These are phyloP conservation scores for Lachnellula hyalina DNA, from an alignment of 2,329 filamentous ascomycete species.

Conservation along the genomic window DNA sequence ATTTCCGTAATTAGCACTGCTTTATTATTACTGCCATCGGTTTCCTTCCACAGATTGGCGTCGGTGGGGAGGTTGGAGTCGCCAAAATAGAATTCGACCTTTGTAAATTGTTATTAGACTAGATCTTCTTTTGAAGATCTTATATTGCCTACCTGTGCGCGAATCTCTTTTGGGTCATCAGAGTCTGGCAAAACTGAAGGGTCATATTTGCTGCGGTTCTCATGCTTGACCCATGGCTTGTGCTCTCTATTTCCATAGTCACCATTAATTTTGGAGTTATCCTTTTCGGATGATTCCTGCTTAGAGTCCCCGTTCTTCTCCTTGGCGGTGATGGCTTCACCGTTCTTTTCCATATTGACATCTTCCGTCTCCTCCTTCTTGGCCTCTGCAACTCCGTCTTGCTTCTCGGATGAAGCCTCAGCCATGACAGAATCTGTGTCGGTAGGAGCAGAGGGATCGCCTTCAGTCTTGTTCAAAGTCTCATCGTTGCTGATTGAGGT, in stretches of 20 bases:
- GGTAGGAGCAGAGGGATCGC: slow-evolving; percentile 10
- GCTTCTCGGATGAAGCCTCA: slow-evolving; percentile 14
- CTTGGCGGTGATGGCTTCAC: neutral
- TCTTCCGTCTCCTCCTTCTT: neutral
- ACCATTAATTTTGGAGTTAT: neutral
- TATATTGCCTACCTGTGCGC: slow-evolving; percentile 50
- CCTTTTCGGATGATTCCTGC: neutral
- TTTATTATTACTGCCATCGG: slow-evolving; percentile 75
- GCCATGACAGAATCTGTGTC: slow-evolving; percentile 6
- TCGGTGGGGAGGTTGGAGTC: slow-evolving; percentile 86
- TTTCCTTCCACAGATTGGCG: slow-evolving; percentile 76
- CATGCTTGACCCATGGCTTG: slow-evolving; percentile 22
- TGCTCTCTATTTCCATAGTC: neutral
- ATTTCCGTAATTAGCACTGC: slow-evolving; percentile 74
- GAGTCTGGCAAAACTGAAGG: slow-evolving; percentile 50
- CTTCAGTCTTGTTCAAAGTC: slow-evolving; percentile 14
- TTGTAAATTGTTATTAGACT: slow-evolving; percentile 8
- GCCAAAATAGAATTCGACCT: slow-evolving; percentile 96
- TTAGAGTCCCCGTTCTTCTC: slow-evolving; percentile 5
- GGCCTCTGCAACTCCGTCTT: slow-evolving; percentile 5
- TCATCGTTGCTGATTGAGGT: slow-evolving; percentile 19
- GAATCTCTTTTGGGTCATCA: slow-evolving; percentile 59
- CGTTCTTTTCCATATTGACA: neutral
- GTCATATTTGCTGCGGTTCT: slow-evolving; percentile 50
- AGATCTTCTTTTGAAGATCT: neutral